Percentiles rank a stretch among this genome's conserved stretches.
phyloP scores from a whole-genome alignment of 768 basidiomycete genomes.

The Sutorius australiensis region DNA sequence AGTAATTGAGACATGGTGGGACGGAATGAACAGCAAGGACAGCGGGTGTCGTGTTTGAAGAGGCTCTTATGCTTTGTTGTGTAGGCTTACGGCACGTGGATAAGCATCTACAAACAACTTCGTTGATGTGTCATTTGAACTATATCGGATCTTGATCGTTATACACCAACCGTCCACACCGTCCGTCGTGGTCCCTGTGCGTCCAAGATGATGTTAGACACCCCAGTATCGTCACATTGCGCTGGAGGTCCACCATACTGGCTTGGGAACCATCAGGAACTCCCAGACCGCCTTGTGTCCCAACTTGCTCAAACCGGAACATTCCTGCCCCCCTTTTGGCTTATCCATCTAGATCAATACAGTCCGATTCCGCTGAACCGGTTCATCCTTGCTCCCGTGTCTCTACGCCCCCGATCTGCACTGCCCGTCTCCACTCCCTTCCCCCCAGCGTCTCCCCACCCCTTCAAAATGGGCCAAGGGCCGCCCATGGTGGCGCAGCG shows the following conservation, averaged over 20 bases:
- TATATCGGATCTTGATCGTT: conserved; percentile 24
- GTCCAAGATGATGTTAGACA: background rate
- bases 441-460: conserved; percentile 6
- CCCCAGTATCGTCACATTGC: background rate
- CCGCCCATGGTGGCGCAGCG: conserved; percentile 2
- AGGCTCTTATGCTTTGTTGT: conserved; percentile 34
- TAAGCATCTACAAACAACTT: conserved; percentile 36
- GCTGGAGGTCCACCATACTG: background rate
- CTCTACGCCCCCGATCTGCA: conserved; percentile 5
- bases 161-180: background rate
- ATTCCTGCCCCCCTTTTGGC: conserved; percentile 12
- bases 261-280: conserved; percentile 33
- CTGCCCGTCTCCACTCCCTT: conserved; percentile 10
- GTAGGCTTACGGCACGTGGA: conserved; percentile 34
- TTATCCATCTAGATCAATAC: conserved; percentile 26
- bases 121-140: conserved; percentile 30
- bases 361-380: conserved; percentile 14
- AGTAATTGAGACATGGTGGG: background rate
- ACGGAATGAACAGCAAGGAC: conserved; percentile 21
- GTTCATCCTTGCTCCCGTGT: background rate
- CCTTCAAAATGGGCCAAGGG: background rate
- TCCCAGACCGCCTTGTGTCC: conserved; percentile 25
- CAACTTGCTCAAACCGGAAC: conserved; percentile 19
- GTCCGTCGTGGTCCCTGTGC: background rate
- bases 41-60: conserved; percentile 32